Percentiles rank a stretch among this genome's conserved stretches.
Conservation (phyloP, 192 early-diverging fungal genomes). For the Umbelopsis vinacea region DNA sequence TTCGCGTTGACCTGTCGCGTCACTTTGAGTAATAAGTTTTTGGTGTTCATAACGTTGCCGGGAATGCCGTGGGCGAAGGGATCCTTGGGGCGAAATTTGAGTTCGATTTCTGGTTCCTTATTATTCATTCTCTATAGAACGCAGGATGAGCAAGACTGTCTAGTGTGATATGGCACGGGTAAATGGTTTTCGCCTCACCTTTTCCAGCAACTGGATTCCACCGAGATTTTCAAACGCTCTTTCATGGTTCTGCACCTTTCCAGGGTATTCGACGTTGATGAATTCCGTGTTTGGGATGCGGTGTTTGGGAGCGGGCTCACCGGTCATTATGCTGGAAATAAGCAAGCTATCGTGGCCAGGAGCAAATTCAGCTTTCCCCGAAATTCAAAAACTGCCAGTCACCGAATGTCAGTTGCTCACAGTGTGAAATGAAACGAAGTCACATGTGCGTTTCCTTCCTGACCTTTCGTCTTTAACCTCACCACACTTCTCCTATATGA, state of each 20-base stretch:
- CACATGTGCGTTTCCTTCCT: not conserved
- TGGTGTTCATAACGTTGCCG: constrained; percentile 59
- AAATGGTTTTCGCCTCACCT: constrained; percentile 32
- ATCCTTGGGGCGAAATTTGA: constrained; percentile 56
- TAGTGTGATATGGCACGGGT: not conserved
- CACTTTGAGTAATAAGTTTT: constrained; percentile 65
- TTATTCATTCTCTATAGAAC: constrained; percentile 45
- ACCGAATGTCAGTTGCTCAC: no score
- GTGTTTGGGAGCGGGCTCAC: constrained; percentile 6
- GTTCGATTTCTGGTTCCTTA: constrained; percentile 48
- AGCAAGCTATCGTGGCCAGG: not conserved
- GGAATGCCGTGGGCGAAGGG: constrained; percentile 69
- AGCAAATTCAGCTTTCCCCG: no score
- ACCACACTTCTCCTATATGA: not conserved
- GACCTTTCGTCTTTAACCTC: not conserved
- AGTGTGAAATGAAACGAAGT: not conserved
- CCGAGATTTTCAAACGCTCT: constrained; percentile 53
- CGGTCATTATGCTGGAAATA: not conserved
- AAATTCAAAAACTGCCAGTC: no score
- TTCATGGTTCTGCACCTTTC: constrained; percentile 47
- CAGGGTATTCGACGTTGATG: constrained; percentile 62
- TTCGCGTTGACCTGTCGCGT: constrained; percentile 47
- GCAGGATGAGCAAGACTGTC: not conserved
- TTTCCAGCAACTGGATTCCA: constrained; percentile 47
- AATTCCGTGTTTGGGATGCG: constrained; percentile 39